Conservation (phyloP, 2,329 filamentous ascomycete genomes). For the Ophiostoma angusticollis region DNA sequence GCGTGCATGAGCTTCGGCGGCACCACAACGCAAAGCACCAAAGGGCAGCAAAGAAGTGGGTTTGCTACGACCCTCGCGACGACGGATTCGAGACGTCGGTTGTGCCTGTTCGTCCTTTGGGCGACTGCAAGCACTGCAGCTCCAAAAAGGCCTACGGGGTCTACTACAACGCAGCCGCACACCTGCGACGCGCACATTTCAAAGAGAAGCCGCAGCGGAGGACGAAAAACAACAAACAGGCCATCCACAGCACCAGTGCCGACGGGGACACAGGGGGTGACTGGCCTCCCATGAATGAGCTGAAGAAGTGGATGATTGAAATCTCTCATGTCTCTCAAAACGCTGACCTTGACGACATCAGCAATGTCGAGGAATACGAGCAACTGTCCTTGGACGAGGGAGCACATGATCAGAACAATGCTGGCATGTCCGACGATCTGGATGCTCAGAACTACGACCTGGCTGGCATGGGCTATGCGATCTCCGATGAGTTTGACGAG, state of each 20-base stretch:
- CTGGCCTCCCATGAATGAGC: slow-evolving; percentile 42
- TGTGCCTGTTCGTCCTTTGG: slow-evolving; percentile 50
- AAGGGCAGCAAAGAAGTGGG: slow-evolving; percentile 38
- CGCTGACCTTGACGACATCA: slow-evolving; percentile 27
- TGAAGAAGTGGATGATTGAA: slow-evolving; percentile 49
- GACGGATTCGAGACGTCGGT: slow-evolving; percentile 29
- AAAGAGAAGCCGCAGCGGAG: slow-evolving; percentile 41
- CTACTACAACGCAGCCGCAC: slow-evolving; percentile 91
- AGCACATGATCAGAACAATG: too few relatives aligned
- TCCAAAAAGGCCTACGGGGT: slow-evolving; percentile 69
- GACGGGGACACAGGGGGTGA: slow-evolving; percentile 42
- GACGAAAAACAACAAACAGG: slow-evolving; percentile 11
- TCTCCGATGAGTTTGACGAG: too few relatives aligned
- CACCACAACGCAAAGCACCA: slow-evolving; percentile 56
- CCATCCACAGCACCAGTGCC: slow-evolving; percentile 21
- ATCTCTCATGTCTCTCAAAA: slow-evolving; percentile 32
- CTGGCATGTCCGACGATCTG: too few relatives aligned
- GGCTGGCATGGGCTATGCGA: too few relatives aligned
- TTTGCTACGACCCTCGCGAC: slow-evolving; percentile 41
- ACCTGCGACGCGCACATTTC: slow-evolving; percentile 81
- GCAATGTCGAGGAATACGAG: neutral
- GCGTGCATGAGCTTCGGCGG: slow-evolving; percentile 67
- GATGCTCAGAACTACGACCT: too few relatives aligned
- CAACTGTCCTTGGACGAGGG: neutral
- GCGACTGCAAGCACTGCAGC: slow-evolving; percentile 72